Base-by-base conservation (phyloP, 2,329 filamentous ascomycete species). In the Triangularia setosa region DNA sequence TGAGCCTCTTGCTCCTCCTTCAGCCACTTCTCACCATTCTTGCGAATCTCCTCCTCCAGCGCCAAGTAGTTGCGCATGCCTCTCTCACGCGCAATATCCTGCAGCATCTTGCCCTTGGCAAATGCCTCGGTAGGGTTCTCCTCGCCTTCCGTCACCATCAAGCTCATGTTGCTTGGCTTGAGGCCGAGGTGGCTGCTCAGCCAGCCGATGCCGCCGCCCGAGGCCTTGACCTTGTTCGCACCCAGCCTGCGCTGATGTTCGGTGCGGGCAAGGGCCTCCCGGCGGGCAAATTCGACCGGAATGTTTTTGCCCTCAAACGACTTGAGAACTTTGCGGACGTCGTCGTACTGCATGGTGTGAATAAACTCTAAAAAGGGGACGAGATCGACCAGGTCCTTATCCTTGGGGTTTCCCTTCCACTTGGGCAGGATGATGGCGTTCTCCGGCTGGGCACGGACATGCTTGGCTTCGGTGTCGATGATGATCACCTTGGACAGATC, bases 281-380 rank as follows among this genome's bases (percentile, higher is more conserved):
- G 88, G 61, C 89, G 87, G 21, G 93, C 90, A 72, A 98, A 99
- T 76, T 99, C 95, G 11, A 85, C 84, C 4, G 95, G 92, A 64
- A 99, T 97, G 72, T 94, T 84, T 74, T 89, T 92, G 75, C 93
- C 93, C 63, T 97, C 88, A 72, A 96, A 97, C 0, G 91, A 93
- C 79, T 91, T 92, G 75, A 97, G 79, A 3, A 95, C 89, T 72
- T 90, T 88, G 70, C 95, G 91, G 14, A 96, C 91, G 73, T 99
- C 95, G 60, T 88, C 83, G 71, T 92, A 91, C 69, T 93, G 90
- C 91, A 98, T 97, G 21, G 93, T 95, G 69, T 93, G 92, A 69
- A 99, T 87, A 78, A 97, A 98, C 80, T 99, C 95, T 67, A 99
- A 88, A 87, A 99, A 97, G 12, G 95, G 95, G 65, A 99, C 96